These are phyloP conservation scores for Bipolaris oryzae DNA, from an alignment of 2,329 filamentous ascomycete species.

Conservation along the genomic window DNA sequence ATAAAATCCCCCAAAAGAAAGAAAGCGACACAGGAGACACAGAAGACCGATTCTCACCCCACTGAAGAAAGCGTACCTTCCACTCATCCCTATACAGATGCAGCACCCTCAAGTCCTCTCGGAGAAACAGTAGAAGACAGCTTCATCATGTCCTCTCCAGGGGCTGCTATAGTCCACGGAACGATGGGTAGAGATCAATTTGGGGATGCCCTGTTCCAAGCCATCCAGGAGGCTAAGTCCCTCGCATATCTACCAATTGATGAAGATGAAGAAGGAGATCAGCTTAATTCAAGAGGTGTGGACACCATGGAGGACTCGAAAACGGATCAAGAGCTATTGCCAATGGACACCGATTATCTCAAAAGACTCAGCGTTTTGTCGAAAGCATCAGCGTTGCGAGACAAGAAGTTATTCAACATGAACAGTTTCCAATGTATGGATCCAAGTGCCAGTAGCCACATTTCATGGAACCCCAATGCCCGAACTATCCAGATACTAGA, in stretches of 20 bases:
- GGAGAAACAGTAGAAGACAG: conserved; percentile 40
- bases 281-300: conserved; percentile 33
- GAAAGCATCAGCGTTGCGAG: conserved; percentile 8
- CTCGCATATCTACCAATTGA: conserved; percentile 62
- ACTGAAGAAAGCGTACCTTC: conserved; percentile 40
- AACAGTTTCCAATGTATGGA: conserved; percentile 66
- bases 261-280: conserved; percentile 44
- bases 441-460: conserved; percentile 54
- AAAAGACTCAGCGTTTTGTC: conserved; percentile 15
- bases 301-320: conserved; percentile 26
- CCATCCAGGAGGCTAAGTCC: conserved; percentile 67
- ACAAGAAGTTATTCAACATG: conserved; percentile 37
- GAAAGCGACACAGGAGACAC: conserved; percentile 43
- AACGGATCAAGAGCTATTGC: conserved; percentile 32
- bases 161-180: conserved; percentile 2
- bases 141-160: conserved; percentile 28
- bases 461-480: conserved; percentile 69
- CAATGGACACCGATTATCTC: conserved; percentile 16
- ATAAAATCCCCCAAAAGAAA: conserved; percentile 57
- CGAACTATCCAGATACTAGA: conserved; percentile 77
- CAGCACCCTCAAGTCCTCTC: conserved; percentile 1
- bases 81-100: conserved; percentile 9
- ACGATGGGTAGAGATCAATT: conserved; percentile 8
- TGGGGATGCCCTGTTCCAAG: conserved; percentile 65
- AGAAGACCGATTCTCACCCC: conserved; percentile 46